Evolutionary conservation across 2,329 filamentous ascomycete genomes (phyloP).

Genomic region (Septoria linicola): DNA sequence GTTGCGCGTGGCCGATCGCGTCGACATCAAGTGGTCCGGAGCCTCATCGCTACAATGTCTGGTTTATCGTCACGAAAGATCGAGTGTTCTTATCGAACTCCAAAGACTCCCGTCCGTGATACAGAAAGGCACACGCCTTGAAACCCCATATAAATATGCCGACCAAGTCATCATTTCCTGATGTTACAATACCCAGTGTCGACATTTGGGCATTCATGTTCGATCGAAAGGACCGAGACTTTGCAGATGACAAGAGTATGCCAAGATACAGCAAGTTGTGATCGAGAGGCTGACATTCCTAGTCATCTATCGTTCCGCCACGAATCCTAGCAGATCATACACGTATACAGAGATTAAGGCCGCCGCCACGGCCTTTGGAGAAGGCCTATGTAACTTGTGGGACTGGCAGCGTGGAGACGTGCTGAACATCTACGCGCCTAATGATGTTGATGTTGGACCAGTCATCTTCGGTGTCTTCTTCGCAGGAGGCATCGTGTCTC

Average conservation of each 20-base stretch:
- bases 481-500: slow-evolving; percentile 79
- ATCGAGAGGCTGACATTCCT: background rate
- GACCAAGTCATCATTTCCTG: slow-evolving; percentile 63
- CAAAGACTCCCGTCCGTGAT: too few species aligned
- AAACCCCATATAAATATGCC: slow-evolving; percentile 59
- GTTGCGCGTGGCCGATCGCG: too few species aligned
- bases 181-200: slow-evolving; percentile 67
- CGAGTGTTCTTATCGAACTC: too few species aligned
- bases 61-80: too few species aligned
- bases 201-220: slow-evolving; percentile 81
- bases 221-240: slow-evolving; percentile 63
- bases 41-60: too few species aligned
- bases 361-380: slow-evolving; percentile 72
- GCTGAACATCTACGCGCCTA: slow-evolving; percentile 78
- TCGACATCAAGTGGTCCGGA: too few species aligned
- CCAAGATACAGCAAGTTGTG: too few species aligned
- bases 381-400: slow-evolving; percentile 71
- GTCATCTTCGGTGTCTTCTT: slow-evolving; percentile 66
- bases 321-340: slow-evolving; percentile 65
- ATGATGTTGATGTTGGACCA: slow-evolving; percentile 75
- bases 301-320: slow-evolving; percentile 73
- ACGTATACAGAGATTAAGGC: slow-evolving; percentile 67
- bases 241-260: slow-evolving; percentile 70
- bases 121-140: background rate
- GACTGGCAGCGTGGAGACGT: slow-evolving; percentile 82